A percentile compares a stretch with the other conserved stretches of the same genome.
These are phyloP conservation scores for Tuber umbilicatum DNA, from an alignment of 495 filamentous ascomycete genomes.

Conservation along the genomic window DNA sequence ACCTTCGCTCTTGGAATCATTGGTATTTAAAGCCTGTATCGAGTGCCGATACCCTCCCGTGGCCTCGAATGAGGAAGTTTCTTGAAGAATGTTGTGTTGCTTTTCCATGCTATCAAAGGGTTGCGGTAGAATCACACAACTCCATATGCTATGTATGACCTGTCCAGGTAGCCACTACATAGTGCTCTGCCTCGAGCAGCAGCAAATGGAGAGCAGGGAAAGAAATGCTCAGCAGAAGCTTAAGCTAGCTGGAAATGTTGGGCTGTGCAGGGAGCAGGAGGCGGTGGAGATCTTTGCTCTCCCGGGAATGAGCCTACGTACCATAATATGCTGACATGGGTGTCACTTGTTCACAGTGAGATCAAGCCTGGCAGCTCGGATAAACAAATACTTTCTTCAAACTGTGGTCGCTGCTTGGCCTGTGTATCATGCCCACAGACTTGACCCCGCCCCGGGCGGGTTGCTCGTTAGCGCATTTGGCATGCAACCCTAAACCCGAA, in stretches of 20 bases:
- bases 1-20: not conserved
- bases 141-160: not conserved
- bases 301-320: not conserved
- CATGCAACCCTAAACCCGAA: not conserved
- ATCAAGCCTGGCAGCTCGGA: no score
- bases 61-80: not conserved
- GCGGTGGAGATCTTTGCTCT: not conserved
- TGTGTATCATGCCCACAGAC: no score
- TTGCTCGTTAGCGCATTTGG: not conserved
- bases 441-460: no score
- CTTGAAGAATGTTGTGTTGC: not conserved
- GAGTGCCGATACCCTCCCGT: not conserved
- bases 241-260: constrained; percentile 17
- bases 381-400: no score
- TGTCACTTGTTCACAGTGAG: not conserved
- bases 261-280: constrained; percentile 7
- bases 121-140: not conserved
- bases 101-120: not conserved
- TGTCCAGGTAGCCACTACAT: not conserved
- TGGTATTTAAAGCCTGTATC: not conserved
- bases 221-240: not conserved
- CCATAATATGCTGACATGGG: not conserved
- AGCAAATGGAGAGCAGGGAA: not conserved
- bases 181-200: not conserved
- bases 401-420: no score